These are phyloP conservation scores for Rubia yunnanensis DNA, from an alignment of 257 asterid species.

Conservation along the genomic window DNA sequence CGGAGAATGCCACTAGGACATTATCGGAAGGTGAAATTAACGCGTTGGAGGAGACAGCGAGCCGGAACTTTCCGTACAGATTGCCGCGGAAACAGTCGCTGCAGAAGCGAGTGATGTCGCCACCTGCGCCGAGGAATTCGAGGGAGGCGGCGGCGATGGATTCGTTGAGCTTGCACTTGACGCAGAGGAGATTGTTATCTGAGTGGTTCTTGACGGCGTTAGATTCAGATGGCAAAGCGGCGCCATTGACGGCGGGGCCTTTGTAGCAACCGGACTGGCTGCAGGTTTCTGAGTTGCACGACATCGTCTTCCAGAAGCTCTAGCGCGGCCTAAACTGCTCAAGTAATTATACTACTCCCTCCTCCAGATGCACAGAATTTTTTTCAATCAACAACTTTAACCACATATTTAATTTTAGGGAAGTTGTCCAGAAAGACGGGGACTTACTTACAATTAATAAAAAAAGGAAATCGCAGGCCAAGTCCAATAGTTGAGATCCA, in stretches of 20 bases:
- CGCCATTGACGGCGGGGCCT: slow-evolving; percentile 20
- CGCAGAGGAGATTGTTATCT: slow-evolving; percentile 27
- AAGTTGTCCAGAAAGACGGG: too few species aligned
- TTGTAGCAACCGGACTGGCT: slow-evolving; percentile 75
- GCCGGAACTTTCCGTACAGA: slow-evolving; percentile 71
- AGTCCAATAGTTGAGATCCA: too few species aligned
- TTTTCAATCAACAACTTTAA: too few species aligned
- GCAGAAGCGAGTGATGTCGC: slow-evolving; percentile 56
- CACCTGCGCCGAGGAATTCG: slow-evolving; percentile 22
- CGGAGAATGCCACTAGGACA: slow-evolving; percentile 86
- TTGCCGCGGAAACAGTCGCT: slow-evolving; percentile 66
- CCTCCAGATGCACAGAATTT: too few species aligned
- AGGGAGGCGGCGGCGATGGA: slow-evolving; percentile 29
- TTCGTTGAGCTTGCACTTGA: slow-evolving; percentile 56
- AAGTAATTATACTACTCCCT: too few species aligned
- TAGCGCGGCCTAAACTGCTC: neutral
- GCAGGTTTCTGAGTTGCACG: slow-evolving; percentile 48
- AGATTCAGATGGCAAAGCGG: neutral
- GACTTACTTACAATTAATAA: too few species aligned
- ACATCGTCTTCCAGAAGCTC: slow-evolving; percentile 27
- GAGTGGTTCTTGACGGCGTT: neutral
- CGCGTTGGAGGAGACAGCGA: slow-evolving; percentile 71
- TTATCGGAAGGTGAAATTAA: slow-evolving; percentile 82
- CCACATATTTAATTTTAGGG: too few species aligned
- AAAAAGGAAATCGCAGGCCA: too few species aligned